Evolutionary conservation across 2,329 filamentous ascomycete species (phyloP), one percentile per base, ranked within the genome.

Genomic region (Fusarium globosum): DNA sequence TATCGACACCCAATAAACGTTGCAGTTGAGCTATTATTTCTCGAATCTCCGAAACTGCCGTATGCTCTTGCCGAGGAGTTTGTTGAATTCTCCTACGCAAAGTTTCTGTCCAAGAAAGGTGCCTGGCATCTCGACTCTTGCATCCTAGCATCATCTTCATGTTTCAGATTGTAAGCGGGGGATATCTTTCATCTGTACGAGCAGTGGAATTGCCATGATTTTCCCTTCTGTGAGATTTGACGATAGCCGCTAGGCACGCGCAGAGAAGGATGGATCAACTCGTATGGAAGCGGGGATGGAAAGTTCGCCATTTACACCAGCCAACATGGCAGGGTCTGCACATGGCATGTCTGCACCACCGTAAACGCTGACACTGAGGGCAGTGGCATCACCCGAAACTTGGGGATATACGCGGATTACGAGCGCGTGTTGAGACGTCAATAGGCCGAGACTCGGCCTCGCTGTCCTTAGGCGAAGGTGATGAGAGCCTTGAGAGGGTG

Each of bases 41-140:
- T 41, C 21, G 21, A 41, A 3, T 15, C 7, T 1, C 21, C 21
- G 0, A 10, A 33, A 33, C 6, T 41, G 4, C 6, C 6, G 12
- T 15, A 2, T 4, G 13, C 2, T 1, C 4, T 41, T 14, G 7
- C 21, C 4, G 21, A 20, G 4, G 1, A n/a, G 13, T 4, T 21
- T 4, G 14, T 9, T 2, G 39, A 41, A 4, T n/a, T n/a, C 8
- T 41, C 7, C 2, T 14, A 9, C 11, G 6, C 8, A 41, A 9
- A 1, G 13, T 2, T 4, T 41, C 39, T 9, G 13, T n/a, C 1
- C 5, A 2, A 15, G 21, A 14, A 41, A 41, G 13, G 21, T n/a
- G 13, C 39, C 8, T 41, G 13, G 13, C 7, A 41, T 41, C 13
- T 41, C 3, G 12, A 33, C 4, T 33, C 30, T 33, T n/a, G 13